Evolutionary conservation across 495 filamentous ascomycete genomes (phyloP).

Genomic region (Hypoxylon lienhwacheense): DNA sequence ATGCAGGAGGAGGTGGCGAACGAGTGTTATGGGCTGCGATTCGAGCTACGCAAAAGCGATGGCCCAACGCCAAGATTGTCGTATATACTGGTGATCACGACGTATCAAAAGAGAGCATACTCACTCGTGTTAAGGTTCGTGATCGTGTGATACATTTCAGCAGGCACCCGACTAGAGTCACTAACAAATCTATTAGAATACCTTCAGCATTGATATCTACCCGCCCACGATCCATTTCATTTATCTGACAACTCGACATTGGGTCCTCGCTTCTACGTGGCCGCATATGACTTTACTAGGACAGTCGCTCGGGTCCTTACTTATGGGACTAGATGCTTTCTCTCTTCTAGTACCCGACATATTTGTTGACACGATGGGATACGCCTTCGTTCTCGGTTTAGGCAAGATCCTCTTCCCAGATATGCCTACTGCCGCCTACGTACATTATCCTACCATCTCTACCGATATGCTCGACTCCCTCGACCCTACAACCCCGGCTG

Average conservation of each 20-base stretch:
- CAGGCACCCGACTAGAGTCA: not conserved
- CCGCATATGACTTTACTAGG: slow-evolving; percentile 94
- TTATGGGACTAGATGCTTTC: slow-evolving; percentile 93
- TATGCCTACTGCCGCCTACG: slow-evolving; percentile 88
- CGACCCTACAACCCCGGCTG: slow-evolving; percentile 57
- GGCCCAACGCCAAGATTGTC: slow-evolving; percentile 83
- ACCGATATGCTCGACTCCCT: slow-evolving; percentile 95
- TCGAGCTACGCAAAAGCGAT: slow-evolving; percentile 83
- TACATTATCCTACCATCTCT: slow-evolving; percentile 97
- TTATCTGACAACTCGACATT: slow-evolving; percentile 84
- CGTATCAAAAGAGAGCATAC: slow-evolving; percentile 73
- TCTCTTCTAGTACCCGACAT: slow-evolving; percentile 87
- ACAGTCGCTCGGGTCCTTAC: slow-evolving; percentile 82
- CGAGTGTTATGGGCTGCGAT: slow-evolving; percentile 96
- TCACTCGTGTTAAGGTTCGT: slow-evolving; percentile 71
- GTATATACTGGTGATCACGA: slow-evolving; percentile 96
- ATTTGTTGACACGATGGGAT: slow-evolving; percentile 97
- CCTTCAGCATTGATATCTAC: slow-evolving; percentile 91
- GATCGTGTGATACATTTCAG: not conserved
- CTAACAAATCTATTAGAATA: slow-evolving; percentile 55
- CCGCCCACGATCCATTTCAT: slow-evolving; percentile 81
- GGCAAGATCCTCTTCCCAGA: slow-evolving; percentile 78
- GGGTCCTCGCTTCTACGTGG: slow-evolving; percentile 79
- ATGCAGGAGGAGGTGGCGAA: slow-evolving; percentile 95
- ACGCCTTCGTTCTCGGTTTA: slow-evolving; percentile 84